Conservation (phyloP, 2,329 filamentous ascomycete species). For the Lecanicillium sp. region DNA sequence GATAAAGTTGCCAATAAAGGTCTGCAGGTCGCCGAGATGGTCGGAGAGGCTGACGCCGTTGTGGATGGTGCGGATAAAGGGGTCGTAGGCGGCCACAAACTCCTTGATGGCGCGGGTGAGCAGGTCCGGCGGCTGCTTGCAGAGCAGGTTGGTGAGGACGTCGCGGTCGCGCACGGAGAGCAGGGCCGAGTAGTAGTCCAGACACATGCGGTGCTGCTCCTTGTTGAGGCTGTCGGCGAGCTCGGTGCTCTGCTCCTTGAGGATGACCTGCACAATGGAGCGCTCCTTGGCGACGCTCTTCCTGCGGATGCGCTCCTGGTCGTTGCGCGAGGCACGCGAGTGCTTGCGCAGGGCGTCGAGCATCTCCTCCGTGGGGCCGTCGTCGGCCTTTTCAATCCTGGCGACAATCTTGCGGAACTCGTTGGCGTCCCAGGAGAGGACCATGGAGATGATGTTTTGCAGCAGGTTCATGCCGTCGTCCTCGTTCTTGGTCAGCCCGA, state of each 20-base stretch:
- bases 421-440: slow-evolving; percentile 63
- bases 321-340: slow-evolving; percentile 38
- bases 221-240: slow-evolving; percentile 43
- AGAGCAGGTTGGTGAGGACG: slow-evolving; percentile 58
- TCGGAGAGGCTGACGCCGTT: slow-evolving; percentile 63
- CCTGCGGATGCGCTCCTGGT: slow-evolving; percentile 52
- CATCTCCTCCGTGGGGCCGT: slow-evolving; percentile 51
- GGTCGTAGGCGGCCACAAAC: slow-evolving; percentile 60
- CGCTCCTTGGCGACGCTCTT: slow-evolving; percentile 40
- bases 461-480: slow-evolving; percentile 77
- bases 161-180: slow-evolving; percentile 68
- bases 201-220: slow-evolving; percentile 53
- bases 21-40: slow-evolving; percentile 58
- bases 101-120: slow-evolving; percentile 63
- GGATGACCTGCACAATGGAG: slow-evolving; percentile 62
- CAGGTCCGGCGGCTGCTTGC: slow-evolving; percentile 61
- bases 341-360: slow-evolving; percentile 54
- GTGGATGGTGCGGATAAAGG: slow-evolving; percentile 65
- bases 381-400: slow-evolving; percentile 55
- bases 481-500: slow-evolving; percentile 61
- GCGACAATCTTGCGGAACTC: slow-evolving; percentile 61
- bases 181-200: slow-evolving; percentile 64
- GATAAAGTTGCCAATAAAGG: slow-evolving; percentile 65
- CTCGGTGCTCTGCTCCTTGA: slow-evolving; percentile 43
- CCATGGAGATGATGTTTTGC: slow-evolving; percentile 67